Evolutionary conservation across 2,329 filamentous ascomycete genomes (phyloP).

Genomic region (Aspergillus niger): DNA sequence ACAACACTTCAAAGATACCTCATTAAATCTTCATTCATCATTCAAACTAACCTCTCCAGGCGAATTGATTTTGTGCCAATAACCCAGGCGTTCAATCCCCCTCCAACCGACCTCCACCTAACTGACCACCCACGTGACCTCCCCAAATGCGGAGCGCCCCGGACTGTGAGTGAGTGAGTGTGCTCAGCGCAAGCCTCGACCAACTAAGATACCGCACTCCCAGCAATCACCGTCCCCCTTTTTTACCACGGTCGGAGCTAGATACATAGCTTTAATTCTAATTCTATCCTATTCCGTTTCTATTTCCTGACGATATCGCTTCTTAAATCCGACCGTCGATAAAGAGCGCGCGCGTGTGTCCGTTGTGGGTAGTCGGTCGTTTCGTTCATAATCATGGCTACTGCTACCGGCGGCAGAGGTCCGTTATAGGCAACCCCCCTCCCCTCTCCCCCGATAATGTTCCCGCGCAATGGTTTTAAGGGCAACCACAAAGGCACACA

Average conservation of each 20-base stretch:
- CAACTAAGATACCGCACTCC: neutral
- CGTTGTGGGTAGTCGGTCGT: neutral
- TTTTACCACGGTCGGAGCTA: neutral
- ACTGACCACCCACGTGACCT: constrained; percentile 16
- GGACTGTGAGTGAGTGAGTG: neutral
- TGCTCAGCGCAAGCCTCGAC: constrained; percentile 3
- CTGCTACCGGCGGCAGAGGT: constrained; percentile 42
- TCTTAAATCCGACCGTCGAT: too few species aligned
- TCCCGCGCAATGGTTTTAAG: too few species aligned
- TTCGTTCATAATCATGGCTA: constrained; percentile 31
- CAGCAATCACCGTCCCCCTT: neutral
- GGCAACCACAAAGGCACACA: too few species aligned
- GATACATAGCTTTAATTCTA: neutral
- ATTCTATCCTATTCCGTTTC: neutral
- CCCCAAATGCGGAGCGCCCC: constrained; percentile 17
- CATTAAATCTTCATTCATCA: too few species aligned
- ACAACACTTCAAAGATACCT: neutral
- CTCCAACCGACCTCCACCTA: neutral
- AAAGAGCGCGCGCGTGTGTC: neutral
- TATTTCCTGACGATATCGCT: neutral
- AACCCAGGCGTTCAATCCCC: neutral
- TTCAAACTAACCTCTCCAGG: neutral
- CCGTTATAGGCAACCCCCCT: constrained; percentile 15
- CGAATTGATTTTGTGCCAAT: neutral
- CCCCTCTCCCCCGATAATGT: neutral